phyloP scores from a whole-genome alignment of 139 green algal species.

The Chlorella sp. region DNA sequence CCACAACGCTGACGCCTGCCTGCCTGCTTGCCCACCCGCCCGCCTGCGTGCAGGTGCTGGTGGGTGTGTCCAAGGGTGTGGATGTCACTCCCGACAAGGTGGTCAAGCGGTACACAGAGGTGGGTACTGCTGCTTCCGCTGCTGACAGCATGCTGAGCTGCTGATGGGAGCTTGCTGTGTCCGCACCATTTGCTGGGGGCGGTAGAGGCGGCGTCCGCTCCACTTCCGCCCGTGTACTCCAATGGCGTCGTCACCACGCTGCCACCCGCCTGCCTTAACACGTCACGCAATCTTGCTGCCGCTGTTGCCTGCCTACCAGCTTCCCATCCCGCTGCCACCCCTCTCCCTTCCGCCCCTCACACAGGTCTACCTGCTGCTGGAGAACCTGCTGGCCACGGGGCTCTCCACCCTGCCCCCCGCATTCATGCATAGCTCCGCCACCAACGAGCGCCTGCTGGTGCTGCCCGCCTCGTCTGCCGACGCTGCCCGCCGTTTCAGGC shows the following conservation, averaged over 20 bases:
- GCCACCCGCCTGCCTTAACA: too few species aligned
- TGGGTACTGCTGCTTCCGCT: slow-evolving; percentile 16
- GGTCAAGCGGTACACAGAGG: slow-evolving; percentile 52
- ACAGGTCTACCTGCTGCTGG: slow-evolving; percentile 33
- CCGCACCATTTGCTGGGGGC: too few species aligned
- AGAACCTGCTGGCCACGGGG: slow-evolving; percentile 35
- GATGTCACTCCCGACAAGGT: slow-evolving; percentile 62
- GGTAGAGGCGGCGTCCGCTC: background rate
- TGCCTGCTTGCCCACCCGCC: too few species aligned
- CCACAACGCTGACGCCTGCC: too few species aligned
- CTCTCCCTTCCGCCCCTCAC: background rate
- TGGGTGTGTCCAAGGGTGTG: slow-evolving; percentile 35
- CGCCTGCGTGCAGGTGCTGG: slow-evolving; percentile 20
- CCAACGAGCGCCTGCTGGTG: slow-evolving; percentile 33
- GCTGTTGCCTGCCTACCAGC: background rate
- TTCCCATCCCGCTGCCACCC: background rate
- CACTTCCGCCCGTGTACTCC: background rate
- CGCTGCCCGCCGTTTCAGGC: slow-evolving; percentile 29
- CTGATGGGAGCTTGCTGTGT: background rate
- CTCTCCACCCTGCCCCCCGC: slow-evolving; percentile 39
- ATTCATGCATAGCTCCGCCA: slow-evolving; percentile 47
- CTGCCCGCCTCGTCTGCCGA: slow-evolving; percentile 37
- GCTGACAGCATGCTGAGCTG: background rate
- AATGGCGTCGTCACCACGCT: background rate
- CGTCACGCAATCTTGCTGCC: background rate